A percentile compares a stretch with the other conserved stretches of the same genome.
These are phyloP conservation scores for Chrysanthemum lavandulifolium DNA, from an alignment of 129 eudicot species.

Conservation along the genomic window DNA sequence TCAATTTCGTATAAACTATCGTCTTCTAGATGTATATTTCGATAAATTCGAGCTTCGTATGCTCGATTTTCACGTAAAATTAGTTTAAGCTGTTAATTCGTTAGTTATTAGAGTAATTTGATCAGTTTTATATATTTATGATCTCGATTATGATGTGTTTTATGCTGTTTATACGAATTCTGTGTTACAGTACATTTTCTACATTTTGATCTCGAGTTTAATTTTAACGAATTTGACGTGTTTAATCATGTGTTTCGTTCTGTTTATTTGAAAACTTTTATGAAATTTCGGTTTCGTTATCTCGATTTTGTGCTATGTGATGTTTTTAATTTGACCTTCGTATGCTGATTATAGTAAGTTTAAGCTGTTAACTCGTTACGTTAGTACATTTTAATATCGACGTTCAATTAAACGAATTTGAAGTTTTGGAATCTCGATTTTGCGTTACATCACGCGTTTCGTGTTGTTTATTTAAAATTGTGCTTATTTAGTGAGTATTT, in stretches of 20 bases:
- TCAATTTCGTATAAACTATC: background rate
- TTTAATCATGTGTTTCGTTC: background rate
- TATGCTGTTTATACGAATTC: background rate
- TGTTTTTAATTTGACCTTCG: background rate
- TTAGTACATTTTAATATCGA: background rate
- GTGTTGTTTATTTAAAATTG: too few relatives aligned
- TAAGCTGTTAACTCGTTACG: background rate
- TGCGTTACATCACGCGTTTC: background rate
- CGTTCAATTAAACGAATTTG: conserved; percentile 15
- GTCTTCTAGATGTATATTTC: background rate
- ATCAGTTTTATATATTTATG: background rate
- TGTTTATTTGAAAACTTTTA: background rate
- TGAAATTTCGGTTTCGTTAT: background rate
- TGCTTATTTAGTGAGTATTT: too few relatives aligned
- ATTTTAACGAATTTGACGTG: too few relatives aligned
- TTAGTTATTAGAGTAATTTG: background rate
- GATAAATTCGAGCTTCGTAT: background rate
- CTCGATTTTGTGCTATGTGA: background rate
- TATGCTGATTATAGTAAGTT: background rate
- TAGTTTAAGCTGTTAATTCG: too few relatives aligned
- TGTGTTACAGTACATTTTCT: background rate
- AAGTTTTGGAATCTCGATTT: conserved; percentile 12
- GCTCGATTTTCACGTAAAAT: background rate
- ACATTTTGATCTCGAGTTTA: too few relatives aligned
- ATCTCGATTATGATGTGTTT: too few relatives aligned